These are phyloP conservation scores for Ceratocystiopsis sp. DNA, from an alignment of 2,329 filamentous ascomycete genomes.

Conservation along the genomic window DNA sequence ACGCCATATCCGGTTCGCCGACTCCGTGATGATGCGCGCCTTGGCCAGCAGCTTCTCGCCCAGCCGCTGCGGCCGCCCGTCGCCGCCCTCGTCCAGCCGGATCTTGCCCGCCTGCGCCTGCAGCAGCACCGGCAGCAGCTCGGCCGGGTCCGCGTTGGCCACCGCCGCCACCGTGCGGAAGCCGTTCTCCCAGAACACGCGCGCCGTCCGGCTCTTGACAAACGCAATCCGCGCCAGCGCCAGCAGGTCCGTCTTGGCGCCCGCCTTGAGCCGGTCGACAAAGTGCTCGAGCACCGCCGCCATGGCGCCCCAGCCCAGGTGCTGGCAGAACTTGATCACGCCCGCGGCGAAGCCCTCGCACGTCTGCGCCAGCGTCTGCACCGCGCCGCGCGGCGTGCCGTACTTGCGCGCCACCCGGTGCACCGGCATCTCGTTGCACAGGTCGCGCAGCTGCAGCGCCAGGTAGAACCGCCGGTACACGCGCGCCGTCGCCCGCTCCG, in stretches of 20 bases:
- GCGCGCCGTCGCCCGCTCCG: slow-evolving; percentile 42
- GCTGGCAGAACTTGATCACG: slow-evolving; percentile 63
- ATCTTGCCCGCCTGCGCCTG: slow-evolving; percentile 50
- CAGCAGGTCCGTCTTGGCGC: slow-evolving; percentile 52
- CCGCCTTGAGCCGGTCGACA: slow-evolving; percentile 54
- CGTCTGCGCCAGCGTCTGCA: slow-evolving; percentile 57
- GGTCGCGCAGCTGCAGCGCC: slow-evolving; percentile 58
- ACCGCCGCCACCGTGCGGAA: slow-evolving; percentile 50
- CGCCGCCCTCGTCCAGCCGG: slow-evolving; percentile 18
- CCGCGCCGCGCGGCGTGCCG: slow-evolving; percentile 48
- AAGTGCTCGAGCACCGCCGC: slow-evolving; percentile 59
- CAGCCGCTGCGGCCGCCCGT: not conserved
- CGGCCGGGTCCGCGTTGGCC: slow-evolving; percentile 50
- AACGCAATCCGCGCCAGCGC: slow-evolving; percentile 56
- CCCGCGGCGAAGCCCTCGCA: slow-evolving; percentile 65
- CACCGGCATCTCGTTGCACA: slow-evolving; percentile 61
- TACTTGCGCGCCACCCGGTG: slow-evolving; percentile 55
- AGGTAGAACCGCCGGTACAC: slow-evolving; percentile 59
- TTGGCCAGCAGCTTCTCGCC: slow-evolving; percentile 22
- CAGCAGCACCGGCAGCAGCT: slow-evolving; percentile 54
- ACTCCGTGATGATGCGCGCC: slow-evolving; percentile 49
- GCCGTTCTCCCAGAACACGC: slow-evolving; percentile 61
- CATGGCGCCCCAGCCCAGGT: slow-evolving; percentile 60
- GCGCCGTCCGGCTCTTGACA: slow-evolving; percentile 60
- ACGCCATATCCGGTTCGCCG: slow-evolving; percentile 55